These are phyloP conservation scores for Tilletiopsis washingtonensis DNA, from an alignment of 1,284 basidiomycete genomes.

Conservation along the genomic window DNA sequence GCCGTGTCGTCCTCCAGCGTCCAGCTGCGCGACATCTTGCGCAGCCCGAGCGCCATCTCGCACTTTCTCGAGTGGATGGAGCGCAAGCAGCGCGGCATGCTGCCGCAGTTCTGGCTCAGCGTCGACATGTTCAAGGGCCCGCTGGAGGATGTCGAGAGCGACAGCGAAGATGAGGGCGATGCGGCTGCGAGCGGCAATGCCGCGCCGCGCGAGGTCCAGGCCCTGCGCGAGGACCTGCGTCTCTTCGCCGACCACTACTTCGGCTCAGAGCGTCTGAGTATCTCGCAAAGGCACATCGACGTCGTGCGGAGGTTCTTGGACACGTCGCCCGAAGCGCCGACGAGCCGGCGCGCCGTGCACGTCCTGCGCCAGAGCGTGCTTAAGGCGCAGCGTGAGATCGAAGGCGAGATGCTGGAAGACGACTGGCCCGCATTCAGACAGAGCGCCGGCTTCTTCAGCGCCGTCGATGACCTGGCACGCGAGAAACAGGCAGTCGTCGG, in stretches of 20 bases:
- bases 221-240: conserved; percentile 69
- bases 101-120: conserved; percentile 93
- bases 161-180: conserved; percentile 7
- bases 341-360: conserved; percentile 42
- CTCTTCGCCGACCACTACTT: conserved; percentile 84
- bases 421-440: conserved; percentile 80
- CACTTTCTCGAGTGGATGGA: conserved; percentile 99
- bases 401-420: conserved; percentile 72
- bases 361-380: conserved; percentile 62
- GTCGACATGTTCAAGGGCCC: conserved; percentile 97
- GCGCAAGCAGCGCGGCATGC: conserved; percentile 67
- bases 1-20: conserved; percentile 17
- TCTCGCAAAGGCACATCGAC: conserved; percentile 62
- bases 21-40: conserved; percentile 59
- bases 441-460: conserved; percentile 83
- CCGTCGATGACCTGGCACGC: conserved; percentile 60
- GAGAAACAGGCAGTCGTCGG: too few relatives aligned
- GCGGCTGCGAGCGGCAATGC: conserved; percentile 12
- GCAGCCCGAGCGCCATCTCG: conserved; percentile 77
- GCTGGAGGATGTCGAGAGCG: conserved; percentile 54
- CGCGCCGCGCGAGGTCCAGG: conserved; percentile 39
- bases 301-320: conserved; percentile 62
- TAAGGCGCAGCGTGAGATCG: conserved; percentile 72
- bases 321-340: background rate
- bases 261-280: conserved; percentile 55